A percentile compares a stretch with the other conserved stretches of the same genome.
Conservation (phyloP, 805 yeast species). For the Metschnikowia lunata region DNA sequence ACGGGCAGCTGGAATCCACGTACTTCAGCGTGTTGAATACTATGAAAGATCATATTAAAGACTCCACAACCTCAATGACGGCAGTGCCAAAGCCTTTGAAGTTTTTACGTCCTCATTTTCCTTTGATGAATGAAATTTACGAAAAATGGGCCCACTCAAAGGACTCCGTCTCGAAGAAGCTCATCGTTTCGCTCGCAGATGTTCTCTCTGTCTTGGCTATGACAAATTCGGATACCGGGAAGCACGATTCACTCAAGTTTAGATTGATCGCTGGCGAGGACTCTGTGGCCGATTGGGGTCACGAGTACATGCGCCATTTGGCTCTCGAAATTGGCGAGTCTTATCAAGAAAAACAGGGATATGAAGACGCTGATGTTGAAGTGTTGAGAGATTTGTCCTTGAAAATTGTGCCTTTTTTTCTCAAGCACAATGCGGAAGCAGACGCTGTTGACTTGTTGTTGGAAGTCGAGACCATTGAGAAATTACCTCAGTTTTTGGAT, state of each 20-base stretch:
- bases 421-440: constrained; percentile 95
- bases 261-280: constrained; percentile 58
- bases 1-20: constrained; percentile 38
- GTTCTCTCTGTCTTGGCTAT: constrained; percentile 88
- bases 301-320: constrained; percentile 93
- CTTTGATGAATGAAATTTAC: constrained; percentile 59
- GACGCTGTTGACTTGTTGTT: constrained; percentile 93
- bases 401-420: constrained; percentile 80
- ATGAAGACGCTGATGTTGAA: constrained; percentile 29
- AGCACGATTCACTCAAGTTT: constrained; percentile 74
- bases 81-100: constrained; percentile 99
- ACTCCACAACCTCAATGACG: constrained; percentile 96
- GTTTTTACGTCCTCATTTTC: constrained; percentile 85
- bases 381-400: constrained; percentile 62
- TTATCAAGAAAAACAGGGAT: constrained; percentile 48
- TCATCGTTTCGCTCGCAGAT: constrained; percentile 69
- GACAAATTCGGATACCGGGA: constrained; percentile 83
- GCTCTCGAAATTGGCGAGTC: constrained; percentile 93
- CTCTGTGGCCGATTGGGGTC: constrained; percentile 88
- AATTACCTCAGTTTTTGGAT: constrained; percentile 79
- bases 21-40: constrained; percentile 62
- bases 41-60: constrained; percentile 74
- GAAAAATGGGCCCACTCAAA: constrained; percentile 53
- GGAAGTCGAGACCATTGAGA: constrained; percentile 84
- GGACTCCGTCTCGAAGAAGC: constrained; percentile 23